Evolutionary conservation across 495 filamentous ascomycete species (phyloP).

Genomic region (Penicillium antarcticum): DNA sequence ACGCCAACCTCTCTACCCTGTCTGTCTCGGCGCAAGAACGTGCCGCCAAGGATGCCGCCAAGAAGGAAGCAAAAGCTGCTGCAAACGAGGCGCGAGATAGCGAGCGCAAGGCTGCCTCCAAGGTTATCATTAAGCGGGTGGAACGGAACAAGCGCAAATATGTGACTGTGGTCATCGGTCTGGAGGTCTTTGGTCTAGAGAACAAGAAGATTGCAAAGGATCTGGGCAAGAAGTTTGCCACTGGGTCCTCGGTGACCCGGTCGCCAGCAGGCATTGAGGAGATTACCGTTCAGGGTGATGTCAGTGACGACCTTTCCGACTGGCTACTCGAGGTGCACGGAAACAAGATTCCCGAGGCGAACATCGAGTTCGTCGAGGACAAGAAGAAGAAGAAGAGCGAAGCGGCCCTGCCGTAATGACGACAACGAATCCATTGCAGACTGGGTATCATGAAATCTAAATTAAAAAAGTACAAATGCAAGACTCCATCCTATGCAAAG

Average conservation of each 20-base stretch:
- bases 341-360: conserved; percentile 80
- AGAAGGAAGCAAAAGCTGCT: conserved; percentile 91
- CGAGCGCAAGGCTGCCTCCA: conserved; percentile 71
- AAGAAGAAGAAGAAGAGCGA: conserved; percentile 69
- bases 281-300: conserved; percentile 96
- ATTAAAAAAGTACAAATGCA: conserved; percentile 10
- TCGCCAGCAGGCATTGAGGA: conserved; percentile 82
- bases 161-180: conserved; percentile 82
- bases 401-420: conserved; percentile 14
- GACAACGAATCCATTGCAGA: conserved; percentile 14
- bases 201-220: conserved; percentile 76
- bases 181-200: conserved; percentile 88
- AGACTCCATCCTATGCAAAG: conserved; percentile 1
- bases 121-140: conserved; percentile 90
- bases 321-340: conserved; percentile 83
- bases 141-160: conserved; percentile 97
- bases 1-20: conserved; percentile 77
- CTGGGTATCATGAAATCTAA: conserved; percentile 29
- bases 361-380: conserved; percentile 90
- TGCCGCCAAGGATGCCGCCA: conserved; percentile 88
- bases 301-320: conserved; percentile 91
- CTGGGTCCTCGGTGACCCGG: conserved; percentile 89
- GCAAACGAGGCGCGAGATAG: conserved; percentile 75
- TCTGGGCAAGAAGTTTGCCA: conserved; percentile 64
- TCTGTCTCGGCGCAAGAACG: conserved; percentile 86